These are phyloP conservation scores for Fraxinus greggii DNA, from an alignment of 305 asterid genomes.

Conservation along the genomic window DNA sequence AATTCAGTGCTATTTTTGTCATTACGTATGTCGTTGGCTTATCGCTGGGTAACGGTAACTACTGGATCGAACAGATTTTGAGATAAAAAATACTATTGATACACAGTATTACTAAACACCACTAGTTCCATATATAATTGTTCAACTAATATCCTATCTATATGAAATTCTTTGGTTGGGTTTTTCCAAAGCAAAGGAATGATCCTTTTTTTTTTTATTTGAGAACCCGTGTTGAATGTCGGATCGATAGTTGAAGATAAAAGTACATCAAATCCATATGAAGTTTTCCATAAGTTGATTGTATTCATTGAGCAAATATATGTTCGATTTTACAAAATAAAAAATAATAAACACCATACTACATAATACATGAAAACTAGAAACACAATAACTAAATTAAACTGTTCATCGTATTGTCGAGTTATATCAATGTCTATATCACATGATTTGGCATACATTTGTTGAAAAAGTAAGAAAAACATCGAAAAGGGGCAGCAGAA, in stretches of 20 bases:
- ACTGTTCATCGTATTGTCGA: not conserved
- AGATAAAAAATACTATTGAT: not conserved
- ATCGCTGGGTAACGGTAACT: no score
- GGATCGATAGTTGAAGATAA: not conserved
- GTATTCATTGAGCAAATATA: not conserved
- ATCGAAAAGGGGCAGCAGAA: not conserved
- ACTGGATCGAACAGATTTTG: not conserved
- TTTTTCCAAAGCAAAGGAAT: not conserved
- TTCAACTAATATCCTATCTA: not conserved
- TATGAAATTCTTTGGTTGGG: not conserved
- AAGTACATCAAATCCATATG: not conserved
- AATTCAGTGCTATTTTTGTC: no score
- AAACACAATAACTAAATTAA: not conserved
- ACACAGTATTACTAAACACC: not conserved
- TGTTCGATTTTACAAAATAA: not conserved
- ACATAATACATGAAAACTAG: not conserved
- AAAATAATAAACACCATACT: not conserved
- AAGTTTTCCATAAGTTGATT: not conserved
- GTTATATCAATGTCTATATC: not conserved
- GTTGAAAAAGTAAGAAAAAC: not conserved
- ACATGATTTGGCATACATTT: not conserved
- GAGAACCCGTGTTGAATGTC: not conserved
- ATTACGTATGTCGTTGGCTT: no score
- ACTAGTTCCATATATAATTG: not conserved
- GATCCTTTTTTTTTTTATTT: no score